Conservation (phyloP, 805 yeast species). For the Myxozyma vanderwaltii region DNA sequence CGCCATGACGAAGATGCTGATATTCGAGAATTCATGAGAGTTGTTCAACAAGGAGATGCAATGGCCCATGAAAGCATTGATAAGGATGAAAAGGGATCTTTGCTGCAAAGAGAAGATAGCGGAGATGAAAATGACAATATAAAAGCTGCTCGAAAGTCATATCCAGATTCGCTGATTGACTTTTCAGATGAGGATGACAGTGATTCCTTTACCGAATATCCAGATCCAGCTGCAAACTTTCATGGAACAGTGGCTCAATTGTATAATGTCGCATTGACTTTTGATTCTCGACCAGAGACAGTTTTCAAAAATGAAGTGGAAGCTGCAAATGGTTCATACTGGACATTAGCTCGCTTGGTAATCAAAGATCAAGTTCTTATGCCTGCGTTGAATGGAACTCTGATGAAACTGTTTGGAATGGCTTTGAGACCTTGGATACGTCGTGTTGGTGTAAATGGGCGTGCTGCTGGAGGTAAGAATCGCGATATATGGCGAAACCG, state of each 20-base stretch:
- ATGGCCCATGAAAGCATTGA: not conserved
- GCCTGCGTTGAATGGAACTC: slow-evolving; percentile 33
- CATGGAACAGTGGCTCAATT: slow-evolving; percentile 4
- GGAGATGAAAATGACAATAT: not conserved
- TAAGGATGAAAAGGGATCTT: not conserved
- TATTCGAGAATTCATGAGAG: not conserved
- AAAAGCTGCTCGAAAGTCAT: not conserved
- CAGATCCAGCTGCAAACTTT: slow-evolving; percentile 5
- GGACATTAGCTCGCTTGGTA: slow-evolving; percentile 18
- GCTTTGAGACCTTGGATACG: slow-evolving; percentile 16
- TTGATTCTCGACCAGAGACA: slow-evolving; percentile 32
- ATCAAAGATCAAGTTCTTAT: slow-evolving; percentile 32
- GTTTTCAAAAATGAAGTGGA: slow-evolving; percentile 23
- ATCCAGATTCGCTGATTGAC: slow-evolving; percentile 10
- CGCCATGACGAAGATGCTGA: slow-evolving; percentile 3
- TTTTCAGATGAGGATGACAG: slow-evolving; percentile 4
- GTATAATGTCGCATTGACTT: slow-evolving; percentile 3
- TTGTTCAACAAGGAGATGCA: not conserved
- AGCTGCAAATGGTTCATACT: slow-evolving; percentile 20
- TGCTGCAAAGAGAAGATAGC: not conserved
- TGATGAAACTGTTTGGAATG: slow-evolving; percentile 17
- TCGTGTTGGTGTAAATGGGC: slow-evolving; percentile 10
- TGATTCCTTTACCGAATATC: not conserved
- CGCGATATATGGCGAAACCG: not conserved
- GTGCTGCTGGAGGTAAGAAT: slow-evolving; percentile 19